A percentile compares a stretch with the other conserved stretches of the same genome.
Conservation (phyloP, 176 grass and related monocot species). For the Juncus inflexus region DNA sequence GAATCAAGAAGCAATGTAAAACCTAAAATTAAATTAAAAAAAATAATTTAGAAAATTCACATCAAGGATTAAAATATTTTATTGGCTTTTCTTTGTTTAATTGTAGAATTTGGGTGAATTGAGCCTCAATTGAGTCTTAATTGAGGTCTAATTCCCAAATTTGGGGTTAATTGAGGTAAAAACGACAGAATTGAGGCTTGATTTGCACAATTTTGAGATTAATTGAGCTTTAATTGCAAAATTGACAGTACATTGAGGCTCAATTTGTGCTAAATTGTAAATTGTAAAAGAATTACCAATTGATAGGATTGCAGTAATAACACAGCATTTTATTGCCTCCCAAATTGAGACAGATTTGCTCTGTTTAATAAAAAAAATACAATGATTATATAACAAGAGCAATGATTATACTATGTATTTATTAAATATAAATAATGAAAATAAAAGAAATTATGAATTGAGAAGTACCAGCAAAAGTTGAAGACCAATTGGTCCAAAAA, state of each 20-base stretch:
- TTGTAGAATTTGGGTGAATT: constrained; percentile 7
- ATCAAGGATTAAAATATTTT: not conserved
- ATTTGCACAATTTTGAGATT: not conserved
- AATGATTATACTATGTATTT: no score
- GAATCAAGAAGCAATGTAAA: constrained; percentile 62
- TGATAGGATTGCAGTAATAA: constrained; percentile 47
- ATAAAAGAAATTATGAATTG: not conserved
- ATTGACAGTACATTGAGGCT: not conserved
- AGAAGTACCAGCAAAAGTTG: constrained; percentile 65
- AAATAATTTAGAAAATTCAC: constrained; percentile 17
- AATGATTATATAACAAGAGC: not conserved
- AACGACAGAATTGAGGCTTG: not conserved
- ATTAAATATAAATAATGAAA: constrained; percentile 5
- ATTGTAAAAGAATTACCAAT: constrained; percentile 46
- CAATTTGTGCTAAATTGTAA: constrained; percentile 16
- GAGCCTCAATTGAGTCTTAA: not conserved
- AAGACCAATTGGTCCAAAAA: constrained; percentile 79
- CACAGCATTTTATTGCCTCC: constrained; percentile 68
- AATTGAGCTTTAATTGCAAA: not conserved
- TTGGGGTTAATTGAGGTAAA: constrained; percentile 12
- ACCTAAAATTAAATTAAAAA: constrained; percentile 37
- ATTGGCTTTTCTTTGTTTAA: no score
- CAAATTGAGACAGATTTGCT: constrained; percentile 61
- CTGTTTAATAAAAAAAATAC: constrained; percentile 38
- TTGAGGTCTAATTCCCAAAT: not conserved